Conservation (phyloP, 2,329 filamentous ascomycete species). For the Ascochyta rabiei region DNA sequence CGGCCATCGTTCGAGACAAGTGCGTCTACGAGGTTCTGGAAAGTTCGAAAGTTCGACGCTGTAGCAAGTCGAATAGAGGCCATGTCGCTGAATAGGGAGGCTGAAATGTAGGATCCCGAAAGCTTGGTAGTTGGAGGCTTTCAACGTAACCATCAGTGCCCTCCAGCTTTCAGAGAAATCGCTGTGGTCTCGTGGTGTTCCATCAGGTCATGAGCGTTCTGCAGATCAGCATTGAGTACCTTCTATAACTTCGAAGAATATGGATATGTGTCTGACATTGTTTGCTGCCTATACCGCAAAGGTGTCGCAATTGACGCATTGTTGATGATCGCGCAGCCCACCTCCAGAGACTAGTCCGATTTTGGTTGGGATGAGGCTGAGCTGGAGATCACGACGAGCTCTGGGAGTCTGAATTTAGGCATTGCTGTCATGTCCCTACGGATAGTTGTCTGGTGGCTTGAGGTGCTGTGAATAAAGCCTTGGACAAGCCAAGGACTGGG, state of each 20-base stretch:
- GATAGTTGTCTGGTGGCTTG: background rate
- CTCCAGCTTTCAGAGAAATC: background rate
- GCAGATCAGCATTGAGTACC: no score
- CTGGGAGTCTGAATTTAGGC: background rate
- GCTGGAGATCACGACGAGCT: conserved; percentile 9
- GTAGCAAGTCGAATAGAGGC: conserved; percentile 38
- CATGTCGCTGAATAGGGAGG: conserved; percentile 11
- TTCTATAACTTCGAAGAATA: no score
- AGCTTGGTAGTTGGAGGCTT: no score
- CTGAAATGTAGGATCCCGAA: no score
- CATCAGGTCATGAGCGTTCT: no score
- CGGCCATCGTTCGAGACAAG: conserved; percentile 23
- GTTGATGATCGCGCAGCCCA: conserved; percentile 2
- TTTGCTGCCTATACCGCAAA: no score
- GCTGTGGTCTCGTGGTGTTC: no score
- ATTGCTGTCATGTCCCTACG: background rate
- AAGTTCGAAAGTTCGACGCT: conserved; percentile 38
- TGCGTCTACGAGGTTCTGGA: conserved; percentile 32
- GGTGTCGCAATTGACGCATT: conserved; percentile 1
- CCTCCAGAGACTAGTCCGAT: conserved; percentile 5
- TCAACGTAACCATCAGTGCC: background rate
- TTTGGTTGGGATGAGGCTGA: conserved; percentile 11
- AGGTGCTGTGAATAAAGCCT: background rate
- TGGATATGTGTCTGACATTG: no score
- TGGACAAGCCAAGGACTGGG: background rate